Conservation (phyloP, 176 grass and related monocot species). For the Lolium multiflorum region DNA sequence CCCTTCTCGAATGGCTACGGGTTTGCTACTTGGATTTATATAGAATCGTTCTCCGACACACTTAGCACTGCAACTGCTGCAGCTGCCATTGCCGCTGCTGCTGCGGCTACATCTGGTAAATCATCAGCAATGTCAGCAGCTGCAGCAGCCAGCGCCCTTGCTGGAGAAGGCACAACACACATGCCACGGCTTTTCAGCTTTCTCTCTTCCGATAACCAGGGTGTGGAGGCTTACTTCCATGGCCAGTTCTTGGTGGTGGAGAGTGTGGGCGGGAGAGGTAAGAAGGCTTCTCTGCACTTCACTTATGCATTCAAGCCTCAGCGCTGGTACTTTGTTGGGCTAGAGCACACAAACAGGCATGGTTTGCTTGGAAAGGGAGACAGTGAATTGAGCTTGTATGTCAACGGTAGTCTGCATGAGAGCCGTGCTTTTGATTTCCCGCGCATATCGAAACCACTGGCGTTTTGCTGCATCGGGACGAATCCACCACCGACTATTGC, state of each 20-base stretch:
- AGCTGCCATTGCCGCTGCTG: conserved; percentile 89
- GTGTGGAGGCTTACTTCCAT: conserved; percentile 96
- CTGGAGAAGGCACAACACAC: conserved; percentile 93
- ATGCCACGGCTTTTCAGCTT: conserved; percentile 97
- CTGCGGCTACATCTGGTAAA: conserved; percentile 88
- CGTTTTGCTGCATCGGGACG: conserved; percentile 94
- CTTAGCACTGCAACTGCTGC: conserved; percentile 96
- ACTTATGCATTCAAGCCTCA: conserved; percentile 92
- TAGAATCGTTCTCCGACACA: conserved; percentile 93
- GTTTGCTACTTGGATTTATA: conserved; percentile 95
- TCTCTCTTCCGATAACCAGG: conserved; percentile 91
- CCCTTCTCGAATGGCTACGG: conserved; percentile 95
- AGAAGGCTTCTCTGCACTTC: conserved; percentile 95
- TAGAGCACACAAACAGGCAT: conserved; percentile 90
- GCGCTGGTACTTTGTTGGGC: conserved; percentile 91
- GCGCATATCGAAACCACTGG: conserved; percentile 87
- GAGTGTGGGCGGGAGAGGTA: conserved; percentile 76
- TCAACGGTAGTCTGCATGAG: conserved; percentile 83
- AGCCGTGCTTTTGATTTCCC: conserved; percentile 92
- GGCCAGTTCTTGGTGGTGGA: conserved; percentile 97
- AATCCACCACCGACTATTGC: conserved; percentile 98
- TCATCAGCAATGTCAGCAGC: conserved; percentile 96
- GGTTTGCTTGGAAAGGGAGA: conserved; percentile 91
- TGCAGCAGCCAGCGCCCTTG: conserved; percentile 90
- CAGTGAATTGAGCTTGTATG: conserved; percentile 90